phyloP scores from a whole-genome alignment of 2,329 filamentous ascomycete genomes.

The Pezicula carpinea region DNA sequence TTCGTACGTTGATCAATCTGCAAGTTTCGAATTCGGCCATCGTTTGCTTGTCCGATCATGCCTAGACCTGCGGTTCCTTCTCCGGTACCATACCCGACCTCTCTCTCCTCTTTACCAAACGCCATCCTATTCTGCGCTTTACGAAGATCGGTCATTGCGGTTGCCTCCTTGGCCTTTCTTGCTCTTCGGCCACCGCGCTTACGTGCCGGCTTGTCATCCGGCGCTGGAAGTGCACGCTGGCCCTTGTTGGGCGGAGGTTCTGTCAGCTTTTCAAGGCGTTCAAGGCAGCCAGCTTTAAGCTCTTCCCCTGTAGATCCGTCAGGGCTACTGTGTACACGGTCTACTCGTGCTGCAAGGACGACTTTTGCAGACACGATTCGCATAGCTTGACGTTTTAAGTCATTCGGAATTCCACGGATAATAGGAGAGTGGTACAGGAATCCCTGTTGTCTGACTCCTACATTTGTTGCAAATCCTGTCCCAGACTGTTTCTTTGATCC shows the following conservation, averaged over 20 bases:
- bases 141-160: conserved; percentile 92
- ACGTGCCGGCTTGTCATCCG: conserved; percentile 89
- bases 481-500: conserved; percentile 82
- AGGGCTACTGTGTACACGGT: conserved; percentile 74
- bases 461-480: conserved; percentile 85
- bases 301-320: conserved; percentile 81
- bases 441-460: conserved; percentile 84
- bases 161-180: conserved; percentile 92
- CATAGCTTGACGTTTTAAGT: conserved; percentile 90
- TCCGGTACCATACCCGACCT: conserved; percentile 84
- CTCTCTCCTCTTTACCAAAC: conserved; percentile 92
- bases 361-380: conserved; percentile 92
- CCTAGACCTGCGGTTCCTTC: conserved; percentile 84
- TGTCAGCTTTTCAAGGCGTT: conserved; percentile 86
- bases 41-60: conserved; percentile 88
- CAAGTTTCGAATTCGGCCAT: conserved; percentile 80
- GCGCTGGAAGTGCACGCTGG: conserved; percentile 78
- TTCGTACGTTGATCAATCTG: conserved; percentile 92
- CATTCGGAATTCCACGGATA: conserved; percentile 76
- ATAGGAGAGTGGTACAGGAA: conserved; percentile 91
- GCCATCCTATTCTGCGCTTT: conserved; percentile 96
- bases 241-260: conserved; percentile 89
- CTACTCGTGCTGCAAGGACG: conserved; percentile 86
- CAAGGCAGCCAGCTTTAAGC: conserved; percentile 75
- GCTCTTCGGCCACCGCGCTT: conserved; percentile 90